These are phyloP conservation scores for Talaromyces nanjingensis DNA, from an alignment of 495 filamentous ascomycete genomes.

Conservation along the genomic window DNA sequence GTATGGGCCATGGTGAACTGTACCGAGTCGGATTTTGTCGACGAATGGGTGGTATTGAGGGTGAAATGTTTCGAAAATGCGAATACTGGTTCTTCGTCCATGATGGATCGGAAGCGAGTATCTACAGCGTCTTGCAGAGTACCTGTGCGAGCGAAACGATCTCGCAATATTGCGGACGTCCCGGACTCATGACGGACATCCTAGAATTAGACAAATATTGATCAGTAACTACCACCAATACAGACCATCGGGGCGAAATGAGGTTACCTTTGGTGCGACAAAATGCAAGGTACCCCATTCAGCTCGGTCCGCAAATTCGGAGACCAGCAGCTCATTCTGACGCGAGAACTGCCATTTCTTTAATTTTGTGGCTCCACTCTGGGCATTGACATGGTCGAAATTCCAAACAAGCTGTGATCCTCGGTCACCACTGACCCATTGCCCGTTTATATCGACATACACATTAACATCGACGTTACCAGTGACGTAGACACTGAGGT, in stretches of 20 bases:
- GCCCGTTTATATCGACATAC: conserved; percentile 83
- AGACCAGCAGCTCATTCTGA: conserved; percentile 58
- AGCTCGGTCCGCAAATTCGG: conserved; percentile 66
- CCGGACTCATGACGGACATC: conserved; percentile 64
- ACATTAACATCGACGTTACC: conserved; percentile 69
- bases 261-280: conserved; percentile 53
- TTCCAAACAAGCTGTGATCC: conserved; percentile 65
- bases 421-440: conserved; percentile 77
- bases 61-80: conserved; percentile 80
- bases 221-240: background rate
- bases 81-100: conserved; percentile 84
- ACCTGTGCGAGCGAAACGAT: conserved; percentile 63
- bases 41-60: conserved; percentile 22
- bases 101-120: conserved; percentile 57
- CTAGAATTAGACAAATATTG: conserved; percentile 13
- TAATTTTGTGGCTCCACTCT: conserved; percentile 28
- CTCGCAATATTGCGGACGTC: conserved; percentile 60
- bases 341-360: conserved; percentile 62
- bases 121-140: conserved; percentile 61
- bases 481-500: conserved; percentile 67
- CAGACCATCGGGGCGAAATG: background rate
- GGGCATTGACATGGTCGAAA: conserved; percentile 34
- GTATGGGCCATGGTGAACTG: conserved; percentile 78
- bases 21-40: conserved; percentile 41
- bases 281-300: conserved; percentile 90